Evolutionary conservation across 73 alveolate genomes (phyloP), one percentile per base, ranked within the genome.

Genomic region (Breviolum minutum): DNA sequence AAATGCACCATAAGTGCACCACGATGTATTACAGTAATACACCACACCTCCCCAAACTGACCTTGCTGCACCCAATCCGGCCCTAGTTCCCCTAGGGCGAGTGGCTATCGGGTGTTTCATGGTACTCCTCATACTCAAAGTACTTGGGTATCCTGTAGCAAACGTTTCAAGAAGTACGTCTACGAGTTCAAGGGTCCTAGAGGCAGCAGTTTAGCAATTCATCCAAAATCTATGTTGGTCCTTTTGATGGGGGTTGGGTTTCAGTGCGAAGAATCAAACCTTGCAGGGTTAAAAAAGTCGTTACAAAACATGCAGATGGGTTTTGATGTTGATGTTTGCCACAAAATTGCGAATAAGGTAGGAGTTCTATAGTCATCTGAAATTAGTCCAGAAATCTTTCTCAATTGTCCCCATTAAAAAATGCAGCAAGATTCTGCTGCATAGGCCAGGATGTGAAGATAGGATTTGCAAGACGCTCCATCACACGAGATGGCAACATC

Each of bases 111-210:
- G 90, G 7, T 29, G 70, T 92, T n/a, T 92, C 98, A 32, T 92
- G 98, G 81, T 92, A 92, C 82, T 92, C 98, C 81, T 92, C 98
- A 54, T 92, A 92, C 60, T 92, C 79, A 30, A 92, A 92, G 79
- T 92, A 92, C 60, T 92, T 92, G n/a, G 98, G 98, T 29, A 92
- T 63, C 98, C 98, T 92, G 54, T 0, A 40, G 54, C 54, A 40
- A 40, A 40, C 54, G 54, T 40, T 40, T 40, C 14, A 26, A 64
- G 61, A 32, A 71, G n/a, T 32, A 19, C 12, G 1, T 27, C 16
- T 24, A 24, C 83, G 5, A 40, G 54, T 40, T 40, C 54, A 40
- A 40, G 5, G 0, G 54, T 40, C 3, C 54, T 40, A 40, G 54
- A 40, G 54, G 54, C 54, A 40, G 54, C 54, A 40, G 54, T 40